Evolutionary conservation across 2,329 filamentous ascomycete species (phyloP), one percentile per base, ranked within the genome.

Genomic region (Domatiomyces globalis): DNA sequence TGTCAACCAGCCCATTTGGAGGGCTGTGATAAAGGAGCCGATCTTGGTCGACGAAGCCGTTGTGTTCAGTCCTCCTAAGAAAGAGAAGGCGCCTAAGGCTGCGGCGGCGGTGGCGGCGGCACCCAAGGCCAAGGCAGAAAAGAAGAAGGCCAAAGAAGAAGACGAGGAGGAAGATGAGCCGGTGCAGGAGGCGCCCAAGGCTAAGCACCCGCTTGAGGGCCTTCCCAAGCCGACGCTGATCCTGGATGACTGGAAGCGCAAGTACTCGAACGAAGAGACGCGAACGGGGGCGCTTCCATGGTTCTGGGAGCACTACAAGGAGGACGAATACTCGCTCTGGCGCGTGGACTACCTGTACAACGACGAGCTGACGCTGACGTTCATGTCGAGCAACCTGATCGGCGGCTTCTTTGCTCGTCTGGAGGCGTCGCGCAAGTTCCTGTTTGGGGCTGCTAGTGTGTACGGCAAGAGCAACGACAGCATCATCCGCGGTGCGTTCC

Each of bases 351-450:
- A 95, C 83, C 95, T 95, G 83, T 98, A 98, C 80, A 94, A 95
- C 73, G 83, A 95, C 56, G 92, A 98, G 82, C 80, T 98, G 62
- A 95, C 87, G 67, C 76, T 92, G 72, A 85, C 85, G 67, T 98
- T 98, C 85, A 98, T 98, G 92, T 90, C 87, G 63, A 87, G 85
- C 79, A 98, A 98, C 81, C 77, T 96, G 72, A 90, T 98, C 69
- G 89, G 86, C 73, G 92, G 92, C 70, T 95, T 98, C 81, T 94
- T 95, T 76, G 80, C 81, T 71, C 92, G 92, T 78, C 87, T 98
- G 55, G 92, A 98, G 80, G 92, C 69, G 59, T 95, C 87, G 68
- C 89, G 92, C 78, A 98, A 98, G 84, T 95, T 87, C 80, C 73
- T 98, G 69, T 96, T 98, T 74, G 92, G 92, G 63, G 81, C 78